Conservation (phyloP, 305 asterid species). For the Andrographis paniculata region DNA sequence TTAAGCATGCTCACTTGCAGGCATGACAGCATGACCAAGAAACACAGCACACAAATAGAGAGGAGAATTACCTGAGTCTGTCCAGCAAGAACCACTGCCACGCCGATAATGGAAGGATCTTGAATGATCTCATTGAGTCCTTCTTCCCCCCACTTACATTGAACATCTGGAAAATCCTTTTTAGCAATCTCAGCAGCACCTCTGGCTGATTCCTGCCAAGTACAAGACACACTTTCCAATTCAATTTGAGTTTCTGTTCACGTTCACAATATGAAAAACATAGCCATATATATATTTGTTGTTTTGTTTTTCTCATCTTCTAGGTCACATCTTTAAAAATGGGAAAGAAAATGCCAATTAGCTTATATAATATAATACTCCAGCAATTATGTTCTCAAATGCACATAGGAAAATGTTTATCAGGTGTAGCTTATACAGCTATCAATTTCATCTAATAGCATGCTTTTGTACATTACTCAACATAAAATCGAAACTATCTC, state of each 20-base stretch:
- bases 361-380: too few species aligned
- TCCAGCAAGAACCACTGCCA: conserved; percentile 88
- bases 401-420: too few species aligned
- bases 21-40: neutral
- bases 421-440: too few species aligned
- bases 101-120: conserved; percentile 67
- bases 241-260: conserved; percentile 3
- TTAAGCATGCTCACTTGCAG: neutral
- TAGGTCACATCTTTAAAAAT: too few species aligned
- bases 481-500: too few species aligned
- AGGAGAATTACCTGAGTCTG: conserved; percentile 56
- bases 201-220: conserved; percentile 68
- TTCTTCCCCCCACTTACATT: conserved; percentile 79
- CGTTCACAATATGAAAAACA: neutral
- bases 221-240: conserved; percentile 3
- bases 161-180: conserved; percentile 65
- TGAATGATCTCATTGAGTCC: conserved; percentile 74
- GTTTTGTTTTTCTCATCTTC: too few species aligned
- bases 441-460: too few species aligned
- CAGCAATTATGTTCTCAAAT: too few species aligned
- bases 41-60: conserved; percentile 10
- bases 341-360: too few species aligned
- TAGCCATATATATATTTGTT: too few species aligned
- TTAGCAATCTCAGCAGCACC: conserved; percentile 76
- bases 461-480: too few species aligned